A percentile compares a stretch with the other conserved stretches of the same genome.
phyloP scores from a whole-genome alignment of 2,329 filamentous ascomycete species.

The Fusarium papillatum region DNA sequence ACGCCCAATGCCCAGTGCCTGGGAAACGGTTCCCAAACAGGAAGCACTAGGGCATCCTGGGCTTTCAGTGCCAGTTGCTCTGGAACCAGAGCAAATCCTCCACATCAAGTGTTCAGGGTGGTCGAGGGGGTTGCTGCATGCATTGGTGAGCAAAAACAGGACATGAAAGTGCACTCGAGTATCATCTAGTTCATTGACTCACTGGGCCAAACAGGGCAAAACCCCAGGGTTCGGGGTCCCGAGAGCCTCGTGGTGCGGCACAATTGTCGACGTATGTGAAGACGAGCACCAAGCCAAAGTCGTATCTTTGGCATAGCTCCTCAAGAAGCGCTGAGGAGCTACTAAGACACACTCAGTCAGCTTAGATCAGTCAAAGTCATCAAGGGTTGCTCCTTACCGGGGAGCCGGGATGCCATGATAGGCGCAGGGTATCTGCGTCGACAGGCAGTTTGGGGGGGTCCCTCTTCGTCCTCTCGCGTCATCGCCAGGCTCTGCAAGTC shows the following conservation, averaged over 20 bases:
- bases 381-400: not conserved
- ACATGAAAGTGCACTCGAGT: not conserved
- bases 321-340: not conserved
- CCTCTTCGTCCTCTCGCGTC: not conserved
- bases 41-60: too few relatives aligned
- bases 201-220: not conserved
- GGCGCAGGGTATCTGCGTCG: too few relatives aligned
- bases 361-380: not conserved
- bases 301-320: not conserved
- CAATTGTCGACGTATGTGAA: too few relatives aligned
- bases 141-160: not conserved
- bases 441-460: too few relatives aligned
- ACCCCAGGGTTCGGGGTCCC: too few relatives aligned
- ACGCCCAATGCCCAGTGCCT: too few relatives aligned
- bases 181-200: not conserved
- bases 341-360: not conserved
- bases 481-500: not conserved
- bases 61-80: not conserved
- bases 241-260: too few relatives aligned
- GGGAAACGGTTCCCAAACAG: too few relatives aligned
- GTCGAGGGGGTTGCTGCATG: not conserved
- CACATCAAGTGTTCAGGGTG: not conserved
- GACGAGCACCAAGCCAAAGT: not conserved
- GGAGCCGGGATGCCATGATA: too few relatives aligned
- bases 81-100: not conserved